These are phyloP conservation scores for Dendrobium officinale DNA, from an alignment of 106 monocot species.

Conservation along the genomic window DNA sequence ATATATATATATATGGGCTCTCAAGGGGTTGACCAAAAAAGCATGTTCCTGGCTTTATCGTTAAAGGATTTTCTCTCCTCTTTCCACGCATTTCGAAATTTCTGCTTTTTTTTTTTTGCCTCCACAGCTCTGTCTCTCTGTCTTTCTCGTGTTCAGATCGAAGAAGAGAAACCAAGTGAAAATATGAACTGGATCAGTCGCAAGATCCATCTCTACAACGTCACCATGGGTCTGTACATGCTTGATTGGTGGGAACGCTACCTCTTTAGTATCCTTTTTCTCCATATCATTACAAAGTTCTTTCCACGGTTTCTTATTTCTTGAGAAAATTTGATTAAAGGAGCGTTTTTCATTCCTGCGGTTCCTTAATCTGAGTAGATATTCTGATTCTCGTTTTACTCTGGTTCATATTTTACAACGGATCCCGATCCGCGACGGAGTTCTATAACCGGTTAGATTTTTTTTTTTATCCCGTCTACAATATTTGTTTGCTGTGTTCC, in stretches of 20 bases:
- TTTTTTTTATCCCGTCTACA: not conserved
- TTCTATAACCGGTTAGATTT: slow-evolving; percentile 8
- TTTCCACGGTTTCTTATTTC: not conserved
- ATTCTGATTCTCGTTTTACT: slow-evolving; percentile 38
- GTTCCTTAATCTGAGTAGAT: slow-evolving; percentile 30
- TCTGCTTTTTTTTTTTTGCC: not conserved
- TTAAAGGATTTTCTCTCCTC: too few species aligned
- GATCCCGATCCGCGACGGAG: slow-evolving; percentile 23
- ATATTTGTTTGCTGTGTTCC: not conserved
- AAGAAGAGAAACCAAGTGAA: not conserved
- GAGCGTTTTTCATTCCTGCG: not conserved
- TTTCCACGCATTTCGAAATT: not conserved
- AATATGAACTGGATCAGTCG: slow-evolving; percentile 49
- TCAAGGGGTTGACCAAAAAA: too few species aligned
- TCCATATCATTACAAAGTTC: not conserved
- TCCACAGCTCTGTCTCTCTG: not conserved
- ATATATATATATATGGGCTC: too few species aligned
- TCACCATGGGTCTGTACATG: slow-evolving; percentile 74
- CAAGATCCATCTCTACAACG: slow-evolving; percentile 67
- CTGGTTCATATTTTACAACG: slow-evolving; percentile 59
- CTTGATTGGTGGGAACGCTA: slow-evolving; percentile 63
- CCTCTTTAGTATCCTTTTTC: slow-evolving; percentile 61
- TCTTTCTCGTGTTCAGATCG: not conserved
- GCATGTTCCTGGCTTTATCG: too few species aligned
- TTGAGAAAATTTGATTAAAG: not conserved